Base-by-base conservation (phyloP, 345 rosid genomes). In the Dimocarpus longan region DNA sequence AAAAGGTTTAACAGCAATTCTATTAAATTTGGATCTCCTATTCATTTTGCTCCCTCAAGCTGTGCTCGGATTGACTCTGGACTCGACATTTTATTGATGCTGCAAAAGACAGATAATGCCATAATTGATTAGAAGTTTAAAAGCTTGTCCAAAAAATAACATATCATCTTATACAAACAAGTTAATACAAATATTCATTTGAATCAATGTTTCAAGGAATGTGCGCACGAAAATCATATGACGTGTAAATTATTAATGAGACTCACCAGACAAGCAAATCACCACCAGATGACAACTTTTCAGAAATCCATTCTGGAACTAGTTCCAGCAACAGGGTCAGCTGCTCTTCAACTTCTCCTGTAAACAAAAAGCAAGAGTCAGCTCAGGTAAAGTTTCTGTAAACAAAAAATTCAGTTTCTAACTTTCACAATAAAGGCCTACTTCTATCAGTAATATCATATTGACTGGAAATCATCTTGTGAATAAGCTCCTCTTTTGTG, bases 341-440 rank as follows among this genome's bases (percentile, higher is more conserved):
- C 78, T 91, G 98, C 79, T 94, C 98, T 82, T 93, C 96, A 68
- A 92, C 88, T 85, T 93, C 98, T 81, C 82, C 98, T 93, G 90
- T 59, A 54, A 83, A 81, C 26, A 76, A 24, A 80, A 60, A 74
- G 10, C 32, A 57, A 44, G 68, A 60, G 56, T 71, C 66, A 76
- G 73, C 32, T 66, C 65, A 73, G 4, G 66, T 81, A 60, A 72
- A 74, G 66, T 70, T 70, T 59, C 48, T 70, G 32, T 54, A 28
- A 11, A 44, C 50, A 67, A 28, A 69, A 75, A 74, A 26, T 24
- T 8, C 19, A 39, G 22, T 37, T 70, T 6, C 65, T 24, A 7
- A 73, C 32, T 15, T 7, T 64, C 28, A 39, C 9, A 0, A 57
- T 68, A 24, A 63, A 18, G 37, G 66, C 92, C 87, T 90, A 90